phyloP scores from a whole-genome alignment of 306 rosid species.

The Pyrus betulifolia region DNA sequence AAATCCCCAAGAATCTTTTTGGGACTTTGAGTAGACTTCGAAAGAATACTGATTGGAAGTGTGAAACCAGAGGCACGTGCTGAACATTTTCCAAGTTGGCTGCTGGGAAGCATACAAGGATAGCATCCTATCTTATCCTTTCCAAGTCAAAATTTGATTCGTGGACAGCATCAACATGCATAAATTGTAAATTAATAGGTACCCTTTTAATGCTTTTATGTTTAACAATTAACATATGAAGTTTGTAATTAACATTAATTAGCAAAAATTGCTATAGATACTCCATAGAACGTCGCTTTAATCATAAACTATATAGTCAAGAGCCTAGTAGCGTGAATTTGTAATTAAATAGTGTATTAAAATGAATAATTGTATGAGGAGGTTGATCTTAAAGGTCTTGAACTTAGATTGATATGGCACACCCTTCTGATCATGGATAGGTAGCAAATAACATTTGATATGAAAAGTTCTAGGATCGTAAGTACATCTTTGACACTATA shows the following conservation, averaged over 20 bases:
- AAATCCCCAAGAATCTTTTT: not conserved
- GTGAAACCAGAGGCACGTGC: not conserved
- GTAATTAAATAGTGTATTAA: too few relatives aligned
- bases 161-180: not conserved
- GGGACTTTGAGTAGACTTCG: not conserved
- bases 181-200: not conserved
- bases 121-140: not conserved
- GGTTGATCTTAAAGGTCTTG: too few relatives aligned
- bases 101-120: not conserved
- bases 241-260: too few relatives aligned
- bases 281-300: too few relatives aligned
- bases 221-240: not conserved
- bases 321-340: too few relatives aligned
- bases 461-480: not conserved
- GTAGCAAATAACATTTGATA: too few relatives aligned
- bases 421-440: too few relatives aligned
- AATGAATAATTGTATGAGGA: too few relatives aligned
- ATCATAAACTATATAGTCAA: too few relatives aligned
- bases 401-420: too few relatives aligned
- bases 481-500: not conserved
- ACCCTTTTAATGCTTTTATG: not conserved
- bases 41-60: not conserved
- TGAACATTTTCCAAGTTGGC: conserved; percentile 5
- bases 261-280: too few relatives aligned
- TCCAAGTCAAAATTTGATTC: not conserved